Evolutionary conservation across 176 grass and related monocot species (phyloP).

Genomic region (Triticum aestivum): IWGSC_CS_RefSeq_v2.1 NC_057799.1:120881032-120881531

Average conservation of each 20-base stretch:
- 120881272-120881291: background rate
- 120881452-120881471: too few relatives aligned
- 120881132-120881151: background rate
- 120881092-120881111: background rate
- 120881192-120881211: background rate
- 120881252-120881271: background rate
- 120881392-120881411: conserved; percentile 11
- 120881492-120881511: too few relatives aligned
- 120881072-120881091: conserved; percentile 43
- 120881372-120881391: background rate
- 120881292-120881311: conserved; percentile 37
- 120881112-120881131: background rate
- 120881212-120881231: background rate
- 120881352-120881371: background rate
- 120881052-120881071: conserved; percentile 44
- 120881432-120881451: too few relatives aligned
- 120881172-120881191: background rate
- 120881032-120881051: background rate
- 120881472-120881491: too few relatives aligned
- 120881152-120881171: conserved; percentile 53
- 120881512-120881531: too few relatives aligned
- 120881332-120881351: background rate
- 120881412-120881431: too few relatives aligned
- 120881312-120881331: background rate
- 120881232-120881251: background rate